Base-by-base conservation (phyloP, 306 rosid genomes). In the Astragalus membranaceus region DNA sequence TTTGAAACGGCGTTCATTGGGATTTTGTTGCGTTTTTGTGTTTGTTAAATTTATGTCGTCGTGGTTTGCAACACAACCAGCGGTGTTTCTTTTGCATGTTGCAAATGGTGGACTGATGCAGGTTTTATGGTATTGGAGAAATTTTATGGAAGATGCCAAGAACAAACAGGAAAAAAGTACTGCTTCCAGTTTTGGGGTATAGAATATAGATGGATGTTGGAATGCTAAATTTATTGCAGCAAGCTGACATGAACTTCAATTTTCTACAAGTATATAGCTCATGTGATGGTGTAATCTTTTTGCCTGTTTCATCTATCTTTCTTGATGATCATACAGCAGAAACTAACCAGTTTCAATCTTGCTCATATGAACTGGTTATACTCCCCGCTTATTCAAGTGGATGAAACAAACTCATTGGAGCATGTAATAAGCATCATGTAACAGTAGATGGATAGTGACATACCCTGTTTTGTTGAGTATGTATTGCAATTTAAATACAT, bases 61-160 rank as follows among this genome's bases (percentile, higher is more conserved):
- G 11, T 52, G 62, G 68, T 79, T 70, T 15, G 52, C 66, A 11
- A 39, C 33, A 54, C 64, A 47, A 52, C 70, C 79, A 4, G 60
- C 8, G 1, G 56, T 79, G 56, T 79, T 82, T 56, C 76, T 82
- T 8, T 53, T 75, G 86, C 81, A 82, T 72, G 79, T 75, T 8
- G 81, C 70, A 20, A 82, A 72, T 55, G 86, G 83, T 51, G 86
- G 86, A 33, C 43, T 82, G 67, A 75, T 82, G 81, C 83, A 82
- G 67, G 51, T 77, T 41, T 70, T 82, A 32, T 82, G 83, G 86
- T 51, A 39, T 71, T 79, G 61, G 83, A 79, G 75, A 75, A 79
- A 60, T 39, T 67, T 64, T 35, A 61, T 64, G 44, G 75, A 79
- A 70, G 79, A 66, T 49, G 70, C 73, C 15, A 30, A 78, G 35